Conservation (phyloP, 2,329 filamentous ascomycete species). For the Sporothrix curviconia region DNA sequence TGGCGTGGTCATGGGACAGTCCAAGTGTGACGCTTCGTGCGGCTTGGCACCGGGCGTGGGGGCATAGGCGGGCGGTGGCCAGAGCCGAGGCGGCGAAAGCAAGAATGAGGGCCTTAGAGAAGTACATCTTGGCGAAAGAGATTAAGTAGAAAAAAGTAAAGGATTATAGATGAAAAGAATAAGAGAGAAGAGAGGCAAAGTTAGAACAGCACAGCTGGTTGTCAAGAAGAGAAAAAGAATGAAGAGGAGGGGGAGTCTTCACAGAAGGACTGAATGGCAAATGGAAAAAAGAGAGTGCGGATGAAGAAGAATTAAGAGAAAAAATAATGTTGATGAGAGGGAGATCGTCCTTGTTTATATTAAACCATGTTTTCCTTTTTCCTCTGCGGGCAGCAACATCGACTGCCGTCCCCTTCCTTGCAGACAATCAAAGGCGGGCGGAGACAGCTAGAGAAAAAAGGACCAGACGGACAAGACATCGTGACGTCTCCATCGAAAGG, state of each 20-base stretch:
- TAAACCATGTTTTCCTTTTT: background rate
- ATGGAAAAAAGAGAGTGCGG: conserved; percentile 6
- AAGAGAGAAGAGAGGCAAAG: background rate
- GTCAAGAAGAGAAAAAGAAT: conserved; percentile 11
- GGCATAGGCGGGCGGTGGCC: conserved; percentile 25
- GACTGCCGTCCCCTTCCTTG: no score
- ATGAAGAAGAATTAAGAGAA: no score
- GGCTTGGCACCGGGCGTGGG: no score
- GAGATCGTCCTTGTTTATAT: conserved; percentile 10
- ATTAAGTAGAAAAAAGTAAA: background rate
- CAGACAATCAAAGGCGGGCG: no score
- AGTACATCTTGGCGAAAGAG: conserved; percentile 28
- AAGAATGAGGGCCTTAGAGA: conserved; percentile 32
- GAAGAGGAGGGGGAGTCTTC: conserved; percentile 13
- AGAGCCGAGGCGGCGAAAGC: conserved; percentile 31
- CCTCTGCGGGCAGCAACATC: background rate
- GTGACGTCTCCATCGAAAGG: no score
- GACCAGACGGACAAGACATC: conserved; percentile 3
- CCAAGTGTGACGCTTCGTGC: conserved; percentile 27
- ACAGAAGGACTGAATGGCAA: conserved; percentile 15
- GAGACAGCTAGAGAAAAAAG: background rate
- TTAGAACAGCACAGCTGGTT: conserved; percentile 20
- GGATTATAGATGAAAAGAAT: background rate
- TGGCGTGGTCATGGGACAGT: conserved; percentile 26
- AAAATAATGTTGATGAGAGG: background rate